These are phyloP conservation scores for Lactifluus echinatus DNA, from an alignment of 768 basidiomycete genomes.

Conservation along the genomic window DNA sequence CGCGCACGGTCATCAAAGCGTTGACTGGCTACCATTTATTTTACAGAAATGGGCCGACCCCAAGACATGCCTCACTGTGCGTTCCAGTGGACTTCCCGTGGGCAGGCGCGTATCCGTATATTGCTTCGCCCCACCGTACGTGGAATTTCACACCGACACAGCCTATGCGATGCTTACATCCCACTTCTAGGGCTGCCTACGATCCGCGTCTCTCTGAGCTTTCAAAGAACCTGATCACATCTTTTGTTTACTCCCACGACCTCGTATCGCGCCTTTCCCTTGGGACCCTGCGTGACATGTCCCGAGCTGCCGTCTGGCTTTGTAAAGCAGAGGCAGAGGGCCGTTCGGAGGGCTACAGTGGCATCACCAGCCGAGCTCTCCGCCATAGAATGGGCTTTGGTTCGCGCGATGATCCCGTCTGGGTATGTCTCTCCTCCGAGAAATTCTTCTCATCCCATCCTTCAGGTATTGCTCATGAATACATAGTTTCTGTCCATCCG, in stretches of 20 bases:
- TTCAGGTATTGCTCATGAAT: not conserved
- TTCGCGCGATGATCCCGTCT: constrained; percentile 37
- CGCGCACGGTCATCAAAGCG: not conserved
- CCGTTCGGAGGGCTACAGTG: constrained; percentile 33
- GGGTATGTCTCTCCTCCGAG: constrained; percentile 1
- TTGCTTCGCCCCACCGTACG: constrained; percentile 74
- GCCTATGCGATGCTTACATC: not conserved
- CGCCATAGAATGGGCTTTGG: constrained; percentile 57
- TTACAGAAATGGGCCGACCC: constrained; percentile 81
- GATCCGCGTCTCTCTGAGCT: constrained; percentile 53
- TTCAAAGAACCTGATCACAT: constrained; percentile 55
- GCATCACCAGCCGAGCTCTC: constrained; percentile 40
- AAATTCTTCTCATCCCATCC: not conserved
- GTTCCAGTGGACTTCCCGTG: constrained; percentile 60
- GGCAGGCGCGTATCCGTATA: constrained; percentile 63
- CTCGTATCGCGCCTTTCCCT: constrained; percentile 71
- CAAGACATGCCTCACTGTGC: constrained; percentile 57
- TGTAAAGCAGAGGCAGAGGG: constrained; percentile 53
- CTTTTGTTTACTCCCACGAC: constrained; percentile 78
- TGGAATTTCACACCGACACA: constrained; percentile 13
- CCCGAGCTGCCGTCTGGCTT: constrained; percentile 69
- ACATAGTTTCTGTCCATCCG: constrained; percentile 66
- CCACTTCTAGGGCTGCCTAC: constrained; percentile 43
- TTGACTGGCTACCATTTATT: not conserved
- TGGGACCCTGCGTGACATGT: constrained; percentile 68